Conservation (phyloP, 257 asterid species). For the Coffea canephora region DNA sequence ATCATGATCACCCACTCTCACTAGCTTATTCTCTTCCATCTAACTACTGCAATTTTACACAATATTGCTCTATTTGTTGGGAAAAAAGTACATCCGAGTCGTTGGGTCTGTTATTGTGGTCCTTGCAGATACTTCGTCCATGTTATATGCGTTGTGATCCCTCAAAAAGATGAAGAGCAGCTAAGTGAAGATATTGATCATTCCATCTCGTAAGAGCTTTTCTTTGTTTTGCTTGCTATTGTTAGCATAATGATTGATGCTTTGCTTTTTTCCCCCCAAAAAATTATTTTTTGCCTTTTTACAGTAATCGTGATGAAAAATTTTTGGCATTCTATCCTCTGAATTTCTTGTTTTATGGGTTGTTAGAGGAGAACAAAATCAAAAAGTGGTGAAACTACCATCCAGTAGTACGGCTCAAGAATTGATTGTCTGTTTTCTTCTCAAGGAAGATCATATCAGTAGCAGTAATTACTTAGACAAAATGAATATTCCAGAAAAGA, state of each 20-base stretch:
- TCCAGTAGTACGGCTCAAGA: background rate
- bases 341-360: background rate
- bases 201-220: background rate
- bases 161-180: background rate
- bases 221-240: no score
- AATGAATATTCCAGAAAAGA: no score
- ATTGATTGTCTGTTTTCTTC: background rate
- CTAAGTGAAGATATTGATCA: background rate
- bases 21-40: background rate
- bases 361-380: background rate
- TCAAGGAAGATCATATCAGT: background rate
- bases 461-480: background rate
- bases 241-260: background rate
- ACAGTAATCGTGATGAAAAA: no score
- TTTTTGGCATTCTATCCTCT: background rate
- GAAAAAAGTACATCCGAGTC: background rate
- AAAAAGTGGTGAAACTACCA: background rate
- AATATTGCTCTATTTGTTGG: background rate
- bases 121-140: slow-evolving; percentile 4
- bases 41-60: background rate
- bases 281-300: background rate
- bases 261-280: no score
- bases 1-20: background rate
- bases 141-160: background rate
- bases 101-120: background rate